Evolutionary conservation across 805 yeast genomes (phyloP), one percentile per base, ranked within the genome.

Genomic region (Diddensiella santjacobensis): DNA sequence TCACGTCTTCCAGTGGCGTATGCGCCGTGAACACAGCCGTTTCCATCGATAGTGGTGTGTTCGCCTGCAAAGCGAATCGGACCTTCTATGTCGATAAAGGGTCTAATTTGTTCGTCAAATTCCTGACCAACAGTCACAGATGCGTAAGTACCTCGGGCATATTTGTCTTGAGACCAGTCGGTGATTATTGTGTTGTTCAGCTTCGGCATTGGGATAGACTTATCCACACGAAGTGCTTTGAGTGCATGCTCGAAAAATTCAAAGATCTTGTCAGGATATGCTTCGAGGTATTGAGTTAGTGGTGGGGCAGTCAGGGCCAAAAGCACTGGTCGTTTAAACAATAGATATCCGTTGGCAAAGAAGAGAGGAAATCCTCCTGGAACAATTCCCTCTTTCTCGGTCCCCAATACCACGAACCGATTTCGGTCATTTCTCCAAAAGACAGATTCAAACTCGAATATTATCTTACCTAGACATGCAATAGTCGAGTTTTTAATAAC

Each of bases 21-120:
- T 0, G 96, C 96, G 0, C 96, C 96, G 62, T 89, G 95, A 3
- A 84, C 93, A 57, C 96, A 89, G 0, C 96, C 96, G 13, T 88
- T 84, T 4, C 95, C 96, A 55, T 87, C 96, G 56, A 79, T 67
- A 19, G 81, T 79, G 0, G 96, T 84, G 63, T 89, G 96, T 61
- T 89, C 96, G 4, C 96, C 96, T 0, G 96, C 96, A 71, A 89
- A 89, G 38, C 96, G 71, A 2, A 89, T 67, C 5, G 72, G 70
- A 10, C 74, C 80, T 18, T 75, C 68, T 0, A 88, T 86, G 20
- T 77, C 76, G 17, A 77, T 71, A 49, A 86, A 71, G n/a, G 83
- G 84, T 13, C 39, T n/a, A 24, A 54, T 44, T 29, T 23, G 36
- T 13, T 45, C 51, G 17, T 49, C 45, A 30, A 26, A 45, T 22